Percentiles rank a stretch among this genome's conserved stretches.
Conservation (phyloP, 2,329 filamentous ascomycete species). For the Fusarium sp. region DNA sequence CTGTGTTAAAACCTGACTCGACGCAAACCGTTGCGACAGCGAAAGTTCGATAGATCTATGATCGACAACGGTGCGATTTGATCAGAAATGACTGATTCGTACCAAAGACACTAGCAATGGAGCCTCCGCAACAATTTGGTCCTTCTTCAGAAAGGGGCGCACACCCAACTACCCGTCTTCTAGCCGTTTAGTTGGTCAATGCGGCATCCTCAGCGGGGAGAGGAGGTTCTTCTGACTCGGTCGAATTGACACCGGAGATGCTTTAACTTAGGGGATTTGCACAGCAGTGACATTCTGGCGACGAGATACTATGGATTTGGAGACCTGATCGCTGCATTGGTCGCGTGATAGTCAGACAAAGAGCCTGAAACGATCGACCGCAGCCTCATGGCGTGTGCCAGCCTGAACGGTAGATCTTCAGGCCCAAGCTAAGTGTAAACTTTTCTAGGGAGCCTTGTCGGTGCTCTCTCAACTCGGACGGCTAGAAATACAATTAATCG, state of each 20-base stretch:
- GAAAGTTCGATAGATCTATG: not conserved
- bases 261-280: constrained; percentile 1
- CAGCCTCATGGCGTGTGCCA: not conserved
- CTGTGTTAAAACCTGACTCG: not conserved
- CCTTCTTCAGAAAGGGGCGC: not conserved
- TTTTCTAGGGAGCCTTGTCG: no score
- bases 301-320: not conserved
- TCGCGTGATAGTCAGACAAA: not conserved
- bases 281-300: not conserved
- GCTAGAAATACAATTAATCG: not conserved
- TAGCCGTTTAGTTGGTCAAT: no score
- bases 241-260: constrained; percentile 3
- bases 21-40: not conserved
- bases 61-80: not conserved
- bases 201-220: not conserved
- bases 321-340: not conserved
- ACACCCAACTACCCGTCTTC: no score
- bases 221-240: constrained; percentile 19
- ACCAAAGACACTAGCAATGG: not conserved
- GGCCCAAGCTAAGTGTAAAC: not conserved
- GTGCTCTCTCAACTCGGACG: no score
- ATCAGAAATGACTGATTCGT: constrained; percentile 8
- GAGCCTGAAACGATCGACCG: not conserved
- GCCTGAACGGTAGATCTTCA: not conserved
- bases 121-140: not conserved